Conservation (phyloP, 140 eudicot genomes). For the Ambrosia hybrid region DNA sequence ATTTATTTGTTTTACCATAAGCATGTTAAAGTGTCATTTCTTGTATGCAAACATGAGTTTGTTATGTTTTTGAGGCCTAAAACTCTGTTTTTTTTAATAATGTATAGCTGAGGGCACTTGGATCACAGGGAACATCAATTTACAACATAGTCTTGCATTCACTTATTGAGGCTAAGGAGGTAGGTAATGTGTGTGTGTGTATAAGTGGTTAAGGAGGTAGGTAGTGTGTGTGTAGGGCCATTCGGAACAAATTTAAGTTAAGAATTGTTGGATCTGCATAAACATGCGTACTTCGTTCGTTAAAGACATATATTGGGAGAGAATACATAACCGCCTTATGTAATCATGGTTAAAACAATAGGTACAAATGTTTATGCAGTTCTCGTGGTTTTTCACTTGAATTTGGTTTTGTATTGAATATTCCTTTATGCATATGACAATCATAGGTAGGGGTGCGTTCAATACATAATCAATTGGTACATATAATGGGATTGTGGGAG, state of each 20-base stretch:
- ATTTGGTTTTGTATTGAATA: not conserved
- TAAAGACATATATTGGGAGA: too few species aligned
- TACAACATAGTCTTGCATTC: slow-evolving; percentile 80
- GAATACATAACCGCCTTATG: too few species aligned
- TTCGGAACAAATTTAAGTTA: too few species aligned
- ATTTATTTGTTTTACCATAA: too few species aligned
- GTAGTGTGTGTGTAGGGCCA: too few species aligned
- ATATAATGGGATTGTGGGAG: too few species aligned
- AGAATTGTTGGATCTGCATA: too few species aligned
- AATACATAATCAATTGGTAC: too few species aligned
- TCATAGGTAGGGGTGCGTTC: not conserved
- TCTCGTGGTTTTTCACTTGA: not conserved
- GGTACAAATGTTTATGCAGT: not conserved
- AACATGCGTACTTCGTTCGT: too few species aligned
- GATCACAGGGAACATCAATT: slow-evolving; percentile 58
- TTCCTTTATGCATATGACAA: not conserved
- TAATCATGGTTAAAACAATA: not conserved
- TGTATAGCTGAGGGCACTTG: slow-evolving; percentile 74
- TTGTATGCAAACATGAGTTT: not conserved
- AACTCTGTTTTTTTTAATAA: not conserved
- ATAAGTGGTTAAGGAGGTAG: too few species aligned
- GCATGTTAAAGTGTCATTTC: too few species aligned
- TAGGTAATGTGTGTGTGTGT: slow-evolving; percentile 13
- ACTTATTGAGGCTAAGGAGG: slow-evolving; percentile 78
- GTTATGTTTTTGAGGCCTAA: slow-evolving; percentile 18